Evolutionary conservation across 768 basidiomycete species (phyloP).

Genomic region (Gelatoporia subvermispora): DNA sequence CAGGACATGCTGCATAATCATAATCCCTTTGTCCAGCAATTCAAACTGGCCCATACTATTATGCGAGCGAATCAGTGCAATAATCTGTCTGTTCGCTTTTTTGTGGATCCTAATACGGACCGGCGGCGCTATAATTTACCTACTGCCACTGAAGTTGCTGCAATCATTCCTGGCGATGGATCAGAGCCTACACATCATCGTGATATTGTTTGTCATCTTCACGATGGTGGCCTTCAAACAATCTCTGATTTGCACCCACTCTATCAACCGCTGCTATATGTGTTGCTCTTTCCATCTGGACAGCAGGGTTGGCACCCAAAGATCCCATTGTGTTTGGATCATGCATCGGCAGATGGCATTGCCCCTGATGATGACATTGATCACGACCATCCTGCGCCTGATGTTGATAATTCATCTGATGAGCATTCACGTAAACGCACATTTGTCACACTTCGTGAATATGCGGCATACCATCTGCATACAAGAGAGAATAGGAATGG

Average conservation of each 20-base stretch:
- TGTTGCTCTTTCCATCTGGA: slow-evolving; percentile 38
- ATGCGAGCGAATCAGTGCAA: not conserved
- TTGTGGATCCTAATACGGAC: slow-evolving; percentile 19
- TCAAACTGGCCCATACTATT: slow-evolving; percentile 12
- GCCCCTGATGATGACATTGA: too few relatives aligned
- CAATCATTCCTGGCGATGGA: slow-evolving; percentile 34
- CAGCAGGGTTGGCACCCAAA: slow-evolving; percentile 33
- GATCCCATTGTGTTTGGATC: slow-evolving; percentile 12
- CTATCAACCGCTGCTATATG: slow-evolving; percentile 39
- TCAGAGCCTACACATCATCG: slow-evolving; percentile 8
- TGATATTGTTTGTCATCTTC: slow-evolving; percentile 31
- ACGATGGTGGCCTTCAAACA: slow-evolving; percentile 20
- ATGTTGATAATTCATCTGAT: not conserved
- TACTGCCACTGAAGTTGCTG: slow-evolving; percentile 36
- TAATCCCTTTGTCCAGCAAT: slow-evolving; percentile 9
- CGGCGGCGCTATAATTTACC: slow-evolving; percentile 39
- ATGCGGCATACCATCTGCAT: slow-evolving; percentile 31
- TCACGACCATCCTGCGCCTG: too few relatives aligned
- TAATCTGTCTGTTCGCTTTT: slow-evolving; percentile 9
- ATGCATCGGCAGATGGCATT: too few relatives aligned
- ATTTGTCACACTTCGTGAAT: slow-evolving; percentile 26
- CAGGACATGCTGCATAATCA: slow-evolving; percentile 8
- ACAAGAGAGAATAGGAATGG: slow-evolving; percentile 13
- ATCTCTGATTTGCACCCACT: slow-evolving; percentile 32
- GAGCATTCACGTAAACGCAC: slow-evolving; percentile 5